A percentile compares a stretch with the other conserved stretches of the same genome.
These are phyloP conservation scores for Mycena olivaceomarginata DNA, from an alignment of 768 basidiomycete species.

Conservation along the genomic window DNA sequence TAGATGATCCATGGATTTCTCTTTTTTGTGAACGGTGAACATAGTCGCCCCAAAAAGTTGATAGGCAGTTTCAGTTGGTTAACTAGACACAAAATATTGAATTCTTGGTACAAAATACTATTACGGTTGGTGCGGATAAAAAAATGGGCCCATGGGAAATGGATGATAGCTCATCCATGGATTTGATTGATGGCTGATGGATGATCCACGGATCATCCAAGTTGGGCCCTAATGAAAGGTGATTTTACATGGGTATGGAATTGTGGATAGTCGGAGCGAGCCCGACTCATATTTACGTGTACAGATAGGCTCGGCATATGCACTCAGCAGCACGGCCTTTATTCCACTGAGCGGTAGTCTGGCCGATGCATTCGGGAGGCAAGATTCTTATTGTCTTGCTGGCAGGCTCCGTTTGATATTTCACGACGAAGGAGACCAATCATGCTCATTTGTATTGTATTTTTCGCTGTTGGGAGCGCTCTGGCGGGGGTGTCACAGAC, in stretches of 20 bases:
- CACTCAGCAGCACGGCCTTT: constrained; percentile 61
- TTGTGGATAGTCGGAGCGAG: background rate
- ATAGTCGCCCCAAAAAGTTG: no score
- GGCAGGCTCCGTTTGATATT: background rate
- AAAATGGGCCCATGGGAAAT: no score
- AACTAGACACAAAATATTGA: no score
- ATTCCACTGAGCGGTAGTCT: constrained; percentile 61
- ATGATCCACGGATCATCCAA: no score
- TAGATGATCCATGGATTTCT: no score
- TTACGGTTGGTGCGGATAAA: no score
- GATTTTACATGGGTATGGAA: constrained; percentile 42
- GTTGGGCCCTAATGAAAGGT: no score
- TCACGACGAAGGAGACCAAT: constrained; percentile 46
- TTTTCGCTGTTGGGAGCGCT: constrained; percentile 64
- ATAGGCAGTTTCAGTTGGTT: no score
- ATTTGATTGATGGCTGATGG: no score
- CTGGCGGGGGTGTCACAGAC: constrained; percentile 62
- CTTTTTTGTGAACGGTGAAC: no score
- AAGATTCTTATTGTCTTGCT: background rate
- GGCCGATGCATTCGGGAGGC: constrained; percentile 58
- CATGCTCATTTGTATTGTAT: constrained; percentile 52
- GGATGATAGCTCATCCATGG: no score
- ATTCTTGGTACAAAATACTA: no score
- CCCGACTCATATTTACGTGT: background rate
- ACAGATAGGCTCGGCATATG: constrained; percentile 63